Evolutionary conservation across 75 land plant species (phyloP), one percentile per base, ranked within the genome.

Genomic region (Chamaecyparis obtusa): DNA sequence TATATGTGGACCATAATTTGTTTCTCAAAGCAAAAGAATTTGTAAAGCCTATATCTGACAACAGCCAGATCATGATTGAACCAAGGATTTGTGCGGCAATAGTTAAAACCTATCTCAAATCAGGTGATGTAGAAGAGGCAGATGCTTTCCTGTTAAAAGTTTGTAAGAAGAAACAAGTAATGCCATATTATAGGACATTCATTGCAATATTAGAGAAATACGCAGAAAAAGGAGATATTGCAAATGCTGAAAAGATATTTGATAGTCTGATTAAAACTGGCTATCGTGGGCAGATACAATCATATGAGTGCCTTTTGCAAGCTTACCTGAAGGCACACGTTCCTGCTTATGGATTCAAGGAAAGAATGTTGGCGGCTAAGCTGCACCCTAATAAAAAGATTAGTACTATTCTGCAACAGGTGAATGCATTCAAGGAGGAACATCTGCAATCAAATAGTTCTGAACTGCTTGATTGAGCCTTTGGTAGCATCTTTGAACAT

Each of bases 321-420:
- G 92, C 97, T 30, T 95, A 95, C 48, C 83, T 89, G 5, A 92
- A 93, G 56, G 94, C 94, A 57, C 89, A 90, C 32, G 85, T 85
- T 54, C 97, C 94, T 84, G 93, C 95, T 37, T 89, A 93, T 89
- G 96, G 96, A 17, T 89, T 95, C 43, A 49, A 85, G 82, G 96
- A 95, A 88, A 93, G 97, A 80, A 89, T 95, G 92, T 86, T 86
- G 83, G 93, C 92, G n/a, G 97, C 94, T 51, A 94, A 90, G 60
- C 33, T 93, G 27, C 78, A 41, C 85, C 94, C 94, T 30, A 93
- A 89, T 84, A 86, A 85, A 48, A 51, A 60, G 19, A 69, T 94
- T 43, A 60, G 76, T 24, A 64, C 7, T 46, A 49, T 89, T 83
- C 87, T 95, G 74, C 43, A 57, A 51, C 85, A 87, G 46, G 75